Evolutionary conservation across 805 yeast species (phyloP).

Genomic region (Yarrowia deformans): DNA sequence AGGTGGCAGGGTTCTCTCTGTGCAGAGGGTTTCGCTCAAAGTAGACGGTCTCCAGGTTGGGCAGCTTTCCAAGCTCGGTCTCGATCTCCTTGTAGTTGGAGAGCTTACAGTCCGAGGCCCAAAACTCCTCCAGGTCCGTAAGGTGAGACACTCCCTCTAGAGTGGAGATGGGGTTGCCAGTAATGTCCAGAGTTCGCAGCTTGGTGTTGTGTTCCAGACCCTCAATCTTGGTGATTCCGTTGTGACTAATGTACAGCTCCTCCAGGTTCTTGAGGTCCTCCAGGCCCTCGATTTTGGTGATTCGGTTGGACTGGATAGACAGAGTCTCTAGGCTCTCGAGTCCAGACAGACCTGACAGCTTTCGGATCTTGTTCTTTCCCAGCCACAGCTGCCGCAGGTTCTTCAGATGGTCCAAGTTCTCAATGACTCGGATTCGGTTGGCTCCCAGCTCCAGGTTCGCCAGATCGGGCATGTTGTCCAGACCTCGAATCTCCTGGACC

Average conservation of each 20-base stretch:
- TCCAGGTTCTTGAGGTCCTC: slow-evolving; percentile 74
- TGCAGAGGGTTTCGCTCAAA: slow-evolving; percentile 95
- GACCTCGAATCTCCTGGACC: slow-evolving; percentile 72
- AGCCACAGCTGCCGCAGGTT: slow-evolving; percentile 84
- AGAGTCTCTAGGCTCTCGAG: slow-evolving; percentile 72
- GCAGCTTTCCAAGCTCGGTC: slow-evolving; percentile 66
- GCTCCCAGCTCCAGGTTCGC: slow-evolving; percentile 90
- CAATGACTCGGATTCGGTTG: slow-evolving; percentile 65
- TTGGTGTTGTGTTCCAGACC: slow-evolving; percentile 74
- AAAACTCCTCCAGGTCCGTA: slow-evolving; percentile 79
- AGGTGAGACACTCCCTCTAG: slow-evolving; percentile 73
- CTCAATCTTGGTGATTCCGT: slow-evolving; percentile 76
- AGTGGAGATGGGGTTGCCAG: slow-evolving; percentile 70
- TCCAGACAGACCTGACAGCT: slow-evolving; percentile 65
- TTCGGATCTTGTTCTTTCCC: slow-evolving; percentile 81
- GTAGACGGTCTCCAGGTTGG: slow-evolving; percentile 82
- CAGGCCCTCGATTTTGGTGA: slow-evolving; percentile 81
- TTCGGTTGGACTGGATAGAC: slow-evolving; percentile 86
- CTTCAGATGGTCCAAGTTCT: slow-evolving; percentile 61
- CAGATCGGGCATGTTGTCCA: slow-evolving; percentile 64
- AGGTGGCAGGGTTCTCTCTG: slow-evolving; percentile 71
- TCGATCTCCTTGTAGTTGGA: slow-evolving; percentile 73
- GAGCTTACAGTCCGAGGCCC: slow-evolving; percentile 86
- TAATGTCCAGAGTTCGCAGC: slow-evolving; percentile 77
- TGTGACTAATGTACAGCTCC: slow-evolving; percentile 88